These are phyloP conservation scores for Zoysia japonica DNA, from an alignment of 176 grass and related monocot genomes.

Conservation along the genomic window DNA sequence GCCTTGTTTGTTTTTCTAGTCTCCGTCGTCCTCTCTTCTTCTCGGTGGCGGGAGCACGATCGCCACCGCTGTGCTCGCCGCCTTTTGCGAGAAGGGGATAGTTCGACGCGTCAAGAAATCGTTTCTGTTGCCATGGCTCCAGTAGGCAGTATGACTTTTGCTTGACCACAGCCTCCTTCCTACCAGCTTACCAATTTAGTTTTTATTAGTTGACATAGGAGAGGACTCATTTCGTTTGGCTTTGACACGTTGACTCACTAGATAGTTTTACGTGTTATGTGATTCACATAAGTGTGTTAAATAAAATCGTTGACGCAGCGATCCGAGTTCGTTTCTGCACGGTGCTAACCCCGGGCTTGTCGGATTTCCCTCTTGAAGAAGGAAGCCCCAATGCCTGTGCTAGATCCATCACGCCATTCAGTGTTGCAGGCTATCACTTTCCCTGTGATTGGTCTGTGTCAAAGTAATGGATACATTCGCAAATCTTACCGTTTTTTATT, in stretches of 20 bases:
- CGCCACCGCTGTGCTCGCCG: background rate
- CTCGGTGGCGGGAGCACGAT: background rate
- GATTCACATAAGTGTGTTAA: no score
- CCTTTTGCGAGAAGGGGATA: slow-evolving; percentile 31
- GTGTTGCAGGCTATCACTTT: slow-evolving; percentile 63
- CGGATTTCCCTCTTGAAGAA: slow-evolving; percentile 44
- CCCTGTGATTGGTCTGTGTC: slow-evolving; percentile 60
- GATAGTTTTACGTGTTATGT: no score
- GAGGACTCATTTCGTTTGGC: no score
- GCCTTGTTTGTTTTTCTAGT: no score
- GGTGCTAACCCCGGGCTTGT: slow-evolving; percentile 69
- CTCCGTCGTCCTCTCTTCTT: no score
- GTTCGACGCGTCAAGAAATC: slow-evolving; percentile 76
- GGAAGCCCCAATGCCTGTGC: slow-evolving; percentile 72
- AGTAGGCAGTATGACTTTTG: slow-evolving; percentile 70
- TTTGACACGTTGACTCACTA: no score
- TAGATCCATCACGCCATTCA: slow-evolving; percentile 52
- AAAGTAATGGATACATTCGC: slow-evolving; percentile 46
- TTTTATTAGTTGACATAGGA: no score
- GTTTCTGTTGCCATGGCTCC: slow-evolving; percentile 60
- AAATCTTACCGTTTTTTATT: background rate
- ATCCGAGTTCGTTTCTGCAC: background rate
- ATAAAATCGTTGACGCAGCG: no score
- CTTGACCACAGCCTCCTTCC: slow-evolving; percentile 46
- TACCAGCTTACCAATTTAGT: no score